Percentiles rank a stretch among this genome's conserved stretches.
phyloP scores from a whole-genome alignment of 164 flowering plant species.

The Kalanchoe fedtschenkoi region DNA sequence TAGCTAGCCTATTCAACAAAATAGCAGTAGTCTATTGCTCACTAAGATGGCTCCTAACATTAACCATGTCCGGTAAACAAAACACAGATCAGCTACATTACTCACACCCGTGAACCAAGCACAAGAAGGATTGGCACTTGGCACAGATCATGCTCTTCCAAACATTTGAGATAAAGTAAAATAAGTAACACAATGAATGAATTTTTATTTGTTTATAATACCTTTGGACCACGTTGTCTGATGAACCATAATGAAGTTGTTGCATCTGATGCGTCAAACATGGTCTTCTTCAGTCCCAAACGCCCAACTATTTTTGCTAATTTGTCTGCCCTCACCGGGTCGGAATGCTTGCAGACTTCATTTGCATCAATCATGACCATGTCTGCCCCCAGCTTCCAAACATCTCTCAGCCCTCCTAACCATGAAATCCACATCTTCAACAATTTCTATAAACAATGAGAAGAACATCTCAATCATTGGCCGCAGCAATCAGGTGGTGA shows the following conservation, averaged over 20 bases:
- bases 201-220: constrained; percentile 16
- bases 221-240: constrained; percentile 77
- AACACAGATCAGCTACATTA: too few species aligned
- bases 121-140: too few species aligned
- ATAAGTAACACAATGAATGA: too few species aligned
- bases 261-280: constrained; percentile 82
- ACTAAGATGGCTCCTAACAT: too few species aligned
- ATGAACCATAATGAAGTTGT: constrained; percentile 78
- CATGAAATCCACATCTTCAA: constrained; percentile 80
- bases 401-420: constrained; percentile 89
- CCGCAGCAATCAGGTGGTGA: not conserved
- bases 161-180: too few species aligned
- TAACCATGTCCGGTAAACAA: too few species aligned
- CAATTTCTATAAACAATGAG: constrained; percentile 43
- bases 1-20: too few species aligned
- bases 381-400: constrained; percentile 95
- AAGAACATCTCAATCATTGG: not conserved
- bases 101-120: too few species aligned
- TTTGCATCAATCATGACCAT: constrained; percentile 94
- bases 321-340: constrained; percentile 55
- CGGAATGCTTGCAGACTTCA: constrained; percentile 60
- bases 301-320: constrained; percentile 79
- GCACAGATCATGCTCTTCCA: too few species aligned
- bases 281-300: constrained; percentile 88
- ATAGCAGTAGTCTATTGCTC: too few species aligned